Conservation (phyloP, 176 grass and related monocot genomes). For the Oryza brachyantha region DNA sequence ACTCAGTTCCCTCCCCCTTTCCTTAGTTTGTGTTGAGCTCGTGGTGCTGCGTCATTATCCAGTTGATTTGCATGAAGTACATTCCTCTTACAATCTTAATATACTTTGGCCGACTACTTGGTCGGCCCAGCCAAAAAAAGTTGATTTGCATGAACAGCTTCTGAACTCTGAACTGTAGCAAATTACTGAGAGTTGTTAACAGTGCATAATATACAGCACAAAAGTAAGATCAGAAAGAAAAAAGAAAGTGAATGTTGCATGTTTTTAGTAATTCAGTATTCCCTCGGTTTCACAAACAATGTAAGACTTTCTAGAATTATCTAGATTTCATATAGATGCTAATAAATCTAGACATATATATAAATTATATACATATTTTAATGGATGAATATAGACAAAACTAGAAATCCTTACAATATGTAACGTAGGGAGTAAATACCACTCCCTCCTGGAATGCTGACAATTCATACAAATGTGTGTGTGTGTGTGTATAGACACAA, state of each 20-base stretch:
- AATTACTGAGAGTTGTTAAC: not conserved
- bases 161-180: not conserved
- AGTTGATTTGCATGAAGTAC: not conserved
- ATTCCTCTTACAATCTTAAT: too few species aligned
- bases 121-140: too few species aligned
- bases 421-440: not conserved
- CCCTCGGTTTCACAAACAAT: too few species aligned
- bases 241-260: not conserved
- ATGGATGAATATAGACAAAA: too few species aligned
- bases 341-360: too few species aligned
- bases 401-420: too few species aligned
- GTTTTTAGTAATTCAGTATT: not conserved
- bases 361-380: too few species aligned
- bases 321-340: too few species aligned
- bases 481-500: not conserved
- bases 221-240: not conserved
- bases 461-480: not conserved
- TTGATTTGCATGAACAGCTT: not conserved
- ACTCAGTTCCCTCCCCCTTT: not conserved
- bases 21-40: not conserved
- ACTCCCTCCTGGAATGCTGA: not conserved
- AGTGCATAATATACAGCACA: not conserved
- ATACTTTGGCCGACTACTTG: too few species aligned
- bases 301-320: too few species aligned
- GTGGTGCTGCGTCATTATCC: not conserved